These are phyloP conservation scores for Neolecta irregularis DNA, from an alignment of 1,139 yeast genomes.

Conservation along the genomic window DNA sequence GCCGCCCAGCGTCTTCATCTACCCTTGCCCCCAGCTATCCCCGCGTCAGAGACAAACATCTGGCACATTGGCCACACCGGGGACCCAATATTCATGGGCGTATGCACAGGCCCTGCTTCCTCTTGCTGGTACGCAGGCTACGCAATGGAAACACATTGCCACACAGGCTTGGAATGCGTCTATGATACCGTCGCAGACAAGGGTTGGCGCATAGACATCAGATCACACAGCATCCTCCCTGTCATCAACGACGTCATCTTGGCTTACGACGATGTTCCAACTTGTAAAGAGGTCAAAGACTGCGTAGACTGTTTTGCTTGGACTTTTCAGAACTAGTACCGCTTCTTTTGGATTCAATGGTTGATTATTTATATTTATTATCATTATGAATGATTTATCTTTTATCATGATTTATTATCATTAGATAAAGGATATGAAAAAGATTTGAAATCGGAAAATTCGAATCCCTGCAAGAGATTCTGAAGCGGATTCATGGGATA, in stretches of 20 bases:
- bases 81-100: conserved; percentile 94
- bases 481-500: no score
- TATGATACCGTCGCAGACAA: conserved; percentile 79
- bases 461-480: no score
- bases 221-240: conserved; percentile 80
- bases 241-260: conserved; percentile 71
- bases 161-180: conserved; percentile 73
- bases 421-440: no score
- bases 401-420: no score
- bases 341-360: no score
- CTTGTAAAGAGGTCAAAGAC: conserved; percentile 65
- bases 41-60: conserved; percentile 60
- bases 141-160: conserved; percentile 95
- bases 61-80: conserved; percentile 97
- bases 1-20: conserved; percentile 74
- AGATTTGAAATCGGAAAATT: no score
- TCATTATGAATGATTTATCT: no score
- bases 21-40: conserved; percentile 87
- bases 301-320: conserved; percentile 79
- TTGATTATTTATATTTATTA: no score
- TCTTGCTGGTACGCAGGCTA: conserved; percentile 85
- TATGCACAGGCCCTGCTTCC: conserved; percentile 87
- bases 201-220: conserved; percentile 82
- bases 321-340: no score
- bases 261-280: conserved; percentile 62